phyloP scores from a whole-genome alignment of 1,284 basidiomycete species.

The Microstroma glucosiphilum region DNA sequence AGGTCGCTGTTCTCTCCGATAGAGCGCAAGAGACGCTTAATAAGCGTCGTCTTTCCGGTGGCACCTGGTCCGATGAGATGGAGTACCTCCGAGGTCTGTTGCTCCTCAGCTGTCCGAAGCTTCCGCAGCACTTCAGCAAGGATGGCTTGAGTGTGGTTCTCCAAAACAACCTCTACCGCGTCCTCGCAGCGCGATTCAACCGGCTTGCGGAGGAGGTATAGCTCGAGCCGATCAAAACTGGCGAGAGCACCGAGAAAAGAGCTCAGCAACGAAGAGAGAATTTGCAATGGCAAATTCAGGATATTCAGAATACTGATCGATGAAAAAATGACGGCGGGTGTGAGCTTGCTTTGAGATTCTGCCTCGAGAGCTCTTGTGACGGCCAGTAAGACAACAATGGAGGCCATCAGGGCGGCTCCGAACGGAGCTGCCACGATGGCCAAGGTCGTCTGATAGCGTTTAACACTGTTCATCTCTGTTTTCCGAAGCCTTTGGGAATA shows the following conservation, averaged over 20 bases:
- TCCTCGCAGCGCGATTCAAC: background rate
- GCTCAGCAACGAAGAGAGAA: background rate
- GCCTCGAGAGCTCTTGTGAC: background rate
- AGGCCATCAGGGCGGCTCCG: background rate
- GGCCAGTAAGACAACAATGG: background rate
- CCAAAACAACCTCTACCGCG: background rate
- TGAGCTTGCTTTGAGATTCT: background rate
- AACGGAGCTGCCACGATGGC: background rate
- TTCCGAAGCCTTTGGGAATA: background rate
- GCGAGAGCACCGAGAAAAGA: background rate
- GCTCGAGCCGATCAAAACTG: background rate
- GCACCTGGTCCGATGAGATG: background rate
- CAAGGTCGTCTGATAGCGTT: background rate
- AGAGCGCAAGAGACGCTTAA: background rate
- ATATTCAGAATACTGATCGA: background rate
- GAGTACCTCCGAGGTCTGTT: background rate
- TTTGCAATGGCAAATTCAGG: background rate
- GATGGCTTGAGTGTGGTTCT: background rate
- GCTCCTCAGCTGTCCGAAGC: background rate
- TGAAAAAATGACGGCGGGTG: background rate
- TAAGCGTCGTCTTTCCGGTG: background rate
- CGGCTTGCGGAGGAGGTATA: background rate
- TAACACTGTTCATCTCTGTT: background rate
- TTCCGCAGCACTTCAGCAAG: background rate
- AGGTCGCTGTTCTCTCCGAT: background rate